A percentile compares a stretch with the other conserved stretches of the same genome.
phyloP scores from a whole-genome alignment of 2,329 filamentous ascomycete species.

The Penicillium sp. region DNA sequence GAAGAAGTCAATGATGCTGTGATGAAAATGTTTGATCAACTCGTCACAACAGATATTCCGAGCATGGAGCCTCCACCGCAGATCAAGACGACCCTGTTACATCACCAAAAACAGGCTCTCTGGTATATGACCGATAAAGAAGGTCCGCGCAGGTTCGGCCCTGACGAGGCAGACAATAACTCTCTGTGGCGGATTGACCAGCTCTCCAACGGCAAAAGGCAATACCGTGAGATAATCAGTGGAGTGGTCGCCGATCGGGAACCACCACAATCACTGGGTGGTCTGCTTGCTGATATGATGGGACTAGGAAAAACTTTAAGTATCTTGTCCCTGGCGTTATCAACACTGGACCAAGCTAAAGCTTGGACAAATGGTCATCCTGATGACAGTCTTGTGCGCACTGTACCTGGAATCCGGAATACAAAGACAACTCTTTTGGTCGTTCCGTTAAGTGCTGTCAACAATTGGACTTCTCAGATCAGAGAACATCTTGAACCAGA shows the following conservation, averaged over 20 bases:
- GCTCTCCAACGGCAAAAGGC: slow-evolving; percentile 59
- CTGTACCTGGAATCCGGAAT: slow-evolving; percentile 58
- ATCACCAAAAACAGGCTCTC: slow-evolving; percentile 88
- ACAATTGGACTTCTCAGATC: slow-evolving; percentile 94
- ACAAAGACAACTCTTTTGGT: slow-evolving; percentile 81
- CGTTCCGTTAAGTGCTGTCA: slow-evolving; percentile 85
- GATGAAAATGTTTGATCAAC: slow-evolving; percentile 82
- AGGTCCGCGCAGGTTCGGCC: slow-evolving; percentile 63
- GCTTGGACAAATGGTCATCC: slow-evolving; percentile 64
- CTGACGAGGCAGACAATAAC: slow-evolving; percentile 64
- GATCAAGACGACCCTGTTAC: slow-evolving; percentile 71
- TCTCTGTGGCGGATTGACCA: slow-evolving; percentile 76
- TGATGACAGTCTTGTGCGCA: slow-evolving; percentile 40
- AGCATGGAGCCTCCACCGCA: slow-evolving; percentile 67
- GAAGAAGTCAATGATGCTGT: slow-evolving; percentile 89
- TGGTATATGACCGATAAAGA: slow-evolving; percentile 85
- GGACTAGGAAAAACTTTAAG: slow-evolving; percentile 86
- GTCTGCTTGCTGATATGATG: slow-evolving; percentile 85
- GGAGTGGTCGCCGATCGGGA: slow-evolving; percentile 64
- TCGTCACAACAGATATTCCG: slow-evolving; percentile 75
- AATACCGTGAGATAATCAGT: slow-evolving; percentile 85
- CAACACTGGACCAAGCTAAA: slow-evolving; percentile 65
- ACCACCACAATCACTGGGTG: slow-evolving; percentile 71
- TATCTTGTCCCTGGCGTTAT: slow-evolving; percentile 76
- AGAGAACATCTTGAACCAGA: slow-evolving; percentile 73